Conservation (phyloP, 352 stramenopile genomes). For the Plasmopara halstedii region DNA sequence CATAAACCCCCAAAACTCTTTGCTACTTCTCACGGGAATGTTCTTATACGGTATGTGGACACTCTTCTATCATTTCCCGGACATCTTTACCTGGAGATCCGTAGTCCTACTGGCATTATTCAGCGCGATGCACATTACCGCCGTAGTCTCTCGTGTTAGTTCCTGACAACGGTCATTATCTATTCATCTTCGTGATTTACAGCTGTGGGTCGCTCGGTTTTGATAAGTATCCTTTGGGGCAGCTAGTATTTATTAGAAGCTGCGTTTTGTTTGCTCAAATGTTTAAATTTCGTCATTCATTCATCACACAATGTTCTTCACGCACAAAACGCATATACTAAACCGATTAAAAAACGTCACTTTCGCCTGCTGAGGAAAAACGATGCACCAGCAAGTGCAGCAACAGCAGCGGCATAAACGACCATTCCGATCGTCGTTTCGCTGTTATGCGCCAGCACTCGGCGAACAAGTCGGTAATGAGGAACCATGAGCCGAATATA, state of each 20-base stretch:
- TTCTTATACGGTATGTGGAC: slow-evolving; percentile 72
- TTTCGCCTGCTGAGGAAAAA: slow-evolving; percentile 73
- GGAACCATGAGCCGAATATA: slow-evolving; percentile 72
- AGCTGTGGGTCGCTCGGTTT: slow-evolving; percentile 9
- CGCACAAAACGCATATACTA: slow-evolving; percentile 3
- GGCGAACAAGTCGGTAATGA: slow-evolving; percentile 39
- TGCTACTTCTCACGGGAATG: slow-evolving; percentile 54
- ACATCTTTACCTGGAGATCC: slow-evolving; percentile 72
- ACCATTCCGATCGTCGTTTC: slow-evolving; percentile 66
- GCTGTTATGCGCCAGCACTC: slow-evolving; percentile 29
- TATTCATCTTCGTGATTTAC: slow-evolving; percentile 2
- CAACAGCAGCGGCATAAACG: slow-evolving; percentile 68
- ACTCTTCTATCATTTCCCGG: slow-evolving; percentile 70
- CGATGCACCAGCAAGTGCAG: slow-evolving; percentile 65
- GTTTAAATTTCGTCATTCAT: no score
- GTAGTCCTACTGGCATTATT: slow-evolving; percentile 57
- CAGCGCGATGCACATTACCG: slow-evolving; percentile 54
- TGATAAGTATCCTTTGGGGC: slow-evolving; percentile 8
- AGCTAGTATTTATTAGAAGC: slow-evolving; percentile 32
- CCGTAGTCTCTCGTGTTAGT: slow-evolving; percentile 44
- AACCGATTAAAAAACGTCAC: slow-evolving; percentile 5
- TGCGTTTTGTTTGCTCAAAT: slow-evolving; percentile 12
- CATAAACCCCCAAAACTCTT: slow-evolving; percentile 44
- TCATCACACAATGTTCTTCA: background rate
- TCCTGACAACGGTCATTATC: slow-evolving; percentile 15